Base-by-base conservation (phyloP, 1,139 yeast genomes). In the Suhomyces anneliseae region DNA sequence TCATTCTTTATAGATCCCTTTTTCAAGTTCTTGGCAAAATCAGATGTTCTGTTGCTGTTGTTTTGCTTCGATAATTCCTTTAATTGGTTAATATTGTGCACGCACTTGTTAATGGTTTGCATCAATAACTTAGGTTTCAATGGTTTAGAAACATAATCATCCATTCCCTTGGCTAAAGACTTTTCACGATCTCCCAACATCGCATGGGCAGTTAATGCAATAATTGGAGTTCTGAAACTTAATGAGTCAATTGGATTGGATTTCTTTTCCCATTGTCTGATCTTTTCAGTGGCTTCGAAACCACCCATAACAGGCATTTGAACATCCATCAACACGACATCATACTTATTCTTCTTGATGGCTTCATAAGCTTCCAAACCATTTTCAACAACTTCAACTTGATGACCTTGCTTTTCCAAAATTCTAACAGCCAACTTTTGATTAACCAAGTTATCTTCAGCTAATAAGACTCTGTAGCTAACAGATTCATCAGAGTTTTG, bases 291-390 rank as follows among this genome's bases (percentile, higher is more conserved):
- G 4, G 96, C 95, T 62, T 89, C 96, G 63, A 89, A 89, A 0
- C 96, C 96, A 39, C 96, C 95, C 95, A 89, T 88, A 8, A 88
- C 90, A 7, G 96, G 96, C 96, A 89, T 89, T 66, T 89, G 96
- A 38, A 89, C 96, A 70, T 89, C 96, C 96, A 89, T 89, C 55
- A 89, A 76, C 12, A 89, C 89, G 43, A 86, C 93, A 61, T 89
- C 96, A 63, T 83, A 88, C 39, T 79, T 75, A 36, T 60, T 67
- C 63, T 80, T 82, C 62, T 83, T 78, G 38, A 87, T 83, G 0
- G 92, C 92, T 54, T 88, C 90, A 57, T 81, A 81, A 0, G 96
- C 96, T 58, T 87, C 90, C 50, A 82, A 72, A 10, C 96, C 96
- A 62, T 89, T 89, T 60, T 87, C 95, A 14, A 89, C 96, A 44